Percentiles rank a stretch among this genome's conserved stretches.
Evolutionary conservation across 2,329 filamentous ascomycete species (phyloP).

Genomic region (Gyromitra esculenta): DNA sequence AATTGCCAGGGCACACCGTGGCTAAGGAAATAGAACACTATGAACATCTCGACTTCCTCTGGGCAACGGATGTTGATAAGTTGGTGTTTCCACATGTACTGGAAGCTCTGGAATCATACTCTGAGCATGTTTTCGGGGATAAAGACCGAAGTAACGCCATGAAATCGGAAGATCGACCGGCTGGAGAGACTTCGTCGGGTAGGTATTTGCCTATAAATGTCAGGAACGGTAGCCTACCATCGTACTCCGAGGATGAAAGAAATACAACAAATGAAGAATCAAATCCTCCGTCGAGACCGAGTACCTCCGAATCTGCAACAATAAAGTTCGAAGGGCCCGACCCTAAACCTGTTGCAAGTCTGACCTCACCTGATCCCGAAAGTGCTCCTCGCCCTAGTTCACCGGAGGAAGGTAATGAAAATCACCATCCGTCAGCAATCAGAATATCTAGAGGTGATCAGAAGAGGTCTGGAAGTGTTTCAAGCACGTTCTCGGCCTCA

Average conservation of each 20-base stretch:
- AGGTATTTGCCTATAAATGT: not conserved
- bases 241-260: constrained; percentile 52
- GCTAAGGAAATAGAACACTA: constrained; percentile 85
- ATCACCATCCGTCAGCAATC: constrained; percentile 7
- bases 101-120: constrained; percentile 81
- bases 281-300: constrained; percentile 24
- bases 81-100: constrained; percentile 93
- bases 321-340: constrained; percentile 9
- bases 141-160: not conserved
- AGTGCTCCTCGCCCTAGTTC: constrained; percentile 1
- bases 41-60: constrained; percentile 96
- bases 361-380: not conserved
- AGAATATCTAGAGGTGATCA: constrained; percentile 29
- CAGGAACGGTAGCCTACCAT: constrained; percentile 29
- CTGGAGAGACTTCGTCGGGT: constrained; percentile 2
- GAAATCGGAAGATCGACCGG: not conserved
- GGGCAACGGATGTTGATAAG: constrained; percentile 83
- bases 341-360: not conserved
- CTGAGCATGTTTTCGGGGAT: constrained; percentile 57
- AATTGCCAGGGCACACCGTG: constrained; percentile 83
- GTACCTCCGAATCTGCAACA: constrained; percentile 34
- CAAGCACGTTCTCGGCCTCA: constrained; percentile 40
- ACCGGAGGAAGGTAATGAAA: not conserved
- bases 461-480: constrained; percentile 41
- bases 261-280: constrained; percentile 13